Evolutionary conservation across 768 basidiomycete species (phyloP).

Genomic region (Cyclocybe cylindracea): DNA sequence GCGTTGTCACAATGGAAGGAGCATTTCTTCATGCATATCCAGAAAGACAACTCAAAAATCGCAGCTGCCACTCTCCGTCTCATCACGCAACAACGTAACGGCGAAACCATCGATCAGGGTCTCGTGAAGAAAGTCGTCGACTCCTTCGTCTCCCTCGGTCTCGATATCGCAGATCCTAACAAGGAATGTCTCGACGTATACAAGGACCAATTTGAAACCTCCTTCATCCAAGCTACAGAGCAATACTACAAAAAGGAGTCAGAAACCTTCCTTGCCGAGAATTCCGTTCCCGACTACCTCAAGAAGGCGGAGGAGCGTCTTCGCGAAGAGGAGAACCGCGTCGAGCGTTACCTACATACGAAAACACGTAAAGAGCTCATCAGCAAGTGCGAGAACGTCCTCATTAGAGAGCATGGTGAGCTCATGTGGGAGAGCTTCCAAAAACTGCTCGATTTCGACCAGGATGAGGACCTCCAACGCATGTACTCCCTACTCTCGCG

Average conservation of each 20-base stretch:
- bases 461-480: slow-evolving; percentile 93
- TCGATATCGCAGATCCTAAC: slow-evolving; percentile 90
- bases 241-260: slow-evolving; percentile 94
- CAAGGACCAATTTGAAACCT: slow-evolving; percentile 86
- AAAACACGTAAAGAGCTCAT: slow-evolving; percentile 87
- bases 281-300: slow-evolving; percentile 94
- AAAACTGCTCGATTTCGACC: slow-evolving; percentile 87
- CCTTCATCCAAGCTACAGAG: slow-evolving; percentile 89
- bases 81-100: slow-evolving; percentile 93
- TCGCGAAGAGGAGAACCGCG: slow-evolving; percentile 93
- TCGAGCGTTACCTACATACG: slow-evolving; percentile 92
- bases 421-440: slow-evolving; percentile 98
- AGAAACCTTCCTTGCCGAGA: slow-evolving; percentile 87
- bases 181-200: slow-evolving; percentile 96
- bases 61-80: slow-evolving; percentile 85
- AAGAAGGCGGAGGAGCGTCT: slow-evolving; percentile 95
- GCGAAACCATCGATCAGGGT: slow-evolving; percentile 92
- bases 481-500: slow-evolving; percentile 97
- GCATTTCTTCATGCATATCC: slow-evolving; percentile 86
- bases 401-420: slow-evolving; percentile 88
- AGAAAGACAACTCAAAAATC: slow-evolving; percentile 78
- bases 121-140: slow-evolving; percentile 98
- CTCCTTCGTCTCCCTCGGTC: slow-evolving; percentile 94
- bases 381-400: slow-evolving; percentile 88
- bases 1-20: slow-evolving; percentile 95